phyloP scores from a whole-genome alignment of 2,329 filamentous ascomycete genomes.

The Albophoma yamanashiensis region DNA sequence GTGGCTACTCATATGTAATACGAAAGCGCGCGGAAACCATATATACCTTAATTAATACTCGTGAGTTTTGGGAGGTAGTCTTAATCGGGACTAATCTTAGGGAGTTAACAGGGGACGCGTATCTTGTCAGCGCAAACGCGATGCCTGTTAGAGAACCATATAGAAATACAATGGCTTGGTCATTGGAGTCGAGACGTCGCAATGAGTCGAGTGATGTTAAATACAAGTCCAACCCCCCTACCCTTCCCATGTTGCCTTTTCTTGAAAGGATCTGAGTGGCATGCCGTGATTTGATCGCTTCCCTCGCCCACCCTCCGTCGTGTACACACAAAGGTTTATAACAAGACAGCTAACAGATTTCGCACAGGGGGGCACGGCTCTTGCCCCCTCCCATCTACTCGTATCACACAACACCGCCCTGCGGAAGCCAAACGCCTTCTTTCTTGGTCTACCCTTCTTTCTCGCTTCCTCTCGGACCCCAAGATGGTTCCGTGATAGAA shows the following conservation, averaged over 20 bases:
- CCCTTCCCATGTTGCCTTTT: not conserved
- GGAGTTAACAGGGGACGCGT: not conserved
- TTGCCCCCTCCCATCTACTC: not conserved
- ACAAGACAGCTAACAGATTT: not conserved
- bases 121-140: not conserved
- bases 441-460: not conserved
- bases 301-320: not conserved
- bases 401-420: not conserved
- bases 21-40: too few relatives aligned
- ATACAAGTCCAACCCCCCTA: not conserved
- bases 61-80: not conserved
- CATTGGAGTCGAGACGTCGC: slow-evolving; percentile 3
- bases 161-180: not conserved
- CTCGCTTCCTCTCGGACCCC: not conserved
- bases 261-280: not conserved
- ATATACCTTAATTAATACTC: not conserved
- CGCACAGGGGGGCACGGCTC: not conserved
- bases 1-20: not conserved
- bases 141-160: not conserved
- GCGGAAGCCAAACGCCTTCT: not conserved
- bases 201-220: slow-evolving; percentile 7
- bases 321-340: not conserved
- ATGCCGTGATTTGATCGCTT: not conserved
- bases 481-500: not conserved
- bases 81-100: not conserved